Conservation (phyloP, 2,329 filamentous ascomycete species). For the Aspergillus ruber region DNA sequence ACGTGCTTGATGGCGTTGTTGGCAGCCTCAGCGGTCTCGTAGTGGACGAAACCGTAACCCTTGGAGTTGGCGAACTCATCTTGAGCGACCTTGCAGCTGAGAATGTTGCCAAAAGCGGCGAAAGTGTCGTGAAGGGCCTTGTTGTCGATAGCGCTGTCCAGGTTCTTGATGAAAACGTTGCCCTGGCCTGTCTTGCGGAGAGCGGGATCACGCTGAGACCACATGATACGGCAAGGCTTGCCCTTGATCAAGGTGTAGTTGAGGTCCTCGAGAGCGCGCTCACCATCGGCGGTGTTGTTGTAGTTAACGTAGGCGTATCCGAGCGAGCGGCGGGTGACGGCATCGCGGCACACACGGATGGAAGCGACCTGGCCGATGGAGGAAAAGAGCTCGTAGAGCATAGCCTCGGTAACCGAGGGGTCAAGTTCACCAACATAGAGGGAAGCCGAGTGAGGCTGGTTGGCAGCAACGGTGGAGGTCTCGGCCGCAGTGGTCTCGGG, state of each 20-base stretch:
- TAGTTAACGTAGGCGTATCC: conserved; percentile 99
- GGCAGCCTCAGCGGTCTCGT: conserved; percentile 97
- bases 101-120: conserved; percentile 96
- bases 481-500: conserved; percentile 34
- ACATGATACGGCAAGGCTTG: conserved; percentile 99
- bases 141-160: conserved; percentile 98
- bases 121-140: conserved; percentile 99
- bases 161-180: conserved; percentile 99
- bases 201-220: conserved; percentile 98
- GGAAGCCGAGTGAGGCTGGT: conserved; percentile 89
- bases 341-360: conserved; percentile 98
- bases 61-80: conserved; percentile 96
- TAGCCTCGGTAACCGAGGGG: conserved; percentile 94
- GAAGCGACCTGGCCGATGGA: conserved; percentile 98
- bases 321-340: conserved; percentile 94
- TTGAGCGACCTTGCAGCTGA: conserved; percentile 98
- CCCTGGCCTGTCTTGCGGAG: conserved; percentile 98
- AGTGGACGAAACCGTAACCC: conserved; percentile 98
- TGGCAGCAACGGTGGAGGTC: conserved; percentile 55
- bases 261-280: conserved; percentile 97
- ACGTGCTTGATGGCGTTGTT: conserved; percentile 98
- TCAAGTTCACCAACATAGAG: conserved; percentile 99
- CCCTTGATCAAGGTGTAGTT: conserved; percentile 99
- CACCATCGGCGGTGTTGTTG: conserved; percentile 92
- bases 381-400: conserved; percentile 99